These are phyloP conservation scores for Penicillium sp. DNA, from an alignment of 2,329 filamentous ascomycete genomes.

Conservation along the genomic window DNA sequence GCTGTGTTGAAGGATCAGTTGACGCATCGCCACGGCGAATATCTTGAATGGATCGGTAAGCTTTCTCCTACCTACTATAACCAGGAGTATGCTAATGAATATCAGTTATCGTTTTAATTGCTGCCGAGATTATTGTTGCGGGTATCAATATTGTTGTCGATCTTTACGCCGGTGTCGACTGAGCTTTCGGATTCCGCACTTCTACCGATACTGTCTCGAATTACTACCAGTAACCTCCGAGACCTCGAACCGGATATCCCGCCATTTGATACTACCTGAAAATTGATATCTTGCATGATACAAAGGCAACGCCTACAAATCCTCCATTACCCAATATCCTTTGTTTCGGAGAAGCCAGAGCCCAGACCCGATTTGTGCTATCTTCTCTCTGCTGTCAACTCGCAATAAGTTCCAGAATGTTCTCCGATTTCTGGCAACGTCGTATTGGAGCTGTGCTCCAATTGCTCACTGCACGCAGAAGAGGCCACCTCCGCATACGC, in stretches of 20 bases:
- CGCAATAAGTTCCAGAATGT: not conserved
- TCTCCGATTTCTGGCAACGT: not conserved
- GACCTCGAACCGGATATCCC: not conserved
- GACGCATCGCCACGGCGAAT: constrained; percentile 88
- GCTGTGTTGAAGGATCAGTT: constrained; percentile 94
- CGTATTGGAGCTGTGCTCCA: not conserved
- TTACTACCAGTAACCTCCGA: not conserved
- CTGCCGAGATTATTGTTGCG: constrained; percentile 89
- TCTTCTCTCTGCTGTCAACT: not conserved
- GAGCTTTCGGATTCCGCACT: constrained; percentile 9
- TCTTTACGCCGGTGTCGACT: constrained; percentile 70
- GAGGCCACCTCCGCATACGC: not conserved
- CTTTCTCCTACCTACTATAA: constrained; percentile 17
- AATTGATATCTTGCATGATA: not conserved
- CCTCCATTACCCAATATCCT: not conserved
- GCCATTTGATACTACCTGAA: not conserved
- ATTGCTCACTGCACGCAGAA: not conserved
- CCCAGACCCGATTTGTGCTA: not conserved
- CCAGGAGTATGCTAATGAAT: constrained; percentile 14
- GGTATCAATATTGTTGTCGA: constrained; percentile 95
- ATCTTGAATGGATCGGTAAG: constrained; percentile 84
- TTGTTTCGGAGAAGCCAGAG: not conserved
- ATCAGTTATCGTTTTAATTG: constrained; percentile 88
- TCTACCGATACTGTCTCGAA: not conserved
- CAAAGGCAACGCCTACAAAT: not conserved